Percentiles rank a stretch among this genome's conserved stretches.
Conservation (phyloP, 495 filamentous ascomycete genomes). For the Geoglossum glabrum region DNA sequence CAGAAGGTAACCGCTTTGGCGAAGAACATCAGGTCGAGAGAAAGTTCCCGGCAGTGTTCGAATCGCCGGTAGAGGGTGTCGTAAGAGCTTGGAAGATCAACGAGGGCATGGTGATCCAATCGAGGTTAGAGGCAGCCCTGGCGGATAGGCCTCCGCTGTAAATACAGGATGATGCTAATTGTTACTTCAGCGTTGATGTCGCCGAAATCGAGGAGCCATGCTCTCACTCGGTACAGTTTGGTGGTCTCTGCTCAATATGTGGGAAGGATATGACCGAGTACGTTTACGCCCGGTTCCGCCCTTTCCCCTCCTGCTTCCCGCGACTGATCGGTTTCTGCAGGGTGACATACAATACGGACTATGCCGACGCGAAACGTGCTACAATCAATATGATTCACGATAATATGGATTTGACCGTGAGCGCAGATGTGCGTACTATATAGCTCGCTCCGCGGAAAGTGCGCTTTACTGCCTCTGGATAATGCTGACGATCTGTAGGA, state of each 20-base stretch:
- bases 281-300: conserved; percentile 6
- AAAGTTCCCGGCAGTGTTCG: conserved; percentile 54
- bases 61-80: conserved; percentile 62
- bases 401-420: conserved; percentile 51
- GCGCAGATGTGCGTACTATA: conserved; percentile 16
- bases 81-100: conserved; percentile 55
- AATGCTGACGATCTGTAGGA: conserved; percentile 43
- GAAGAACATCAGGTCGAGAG: conserved; percentile 46
- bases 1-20: conserved; percentile 50
- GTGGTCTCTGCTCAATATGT: conserved; percentile 73
- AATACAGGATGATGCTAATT: conserved; percentile 18
- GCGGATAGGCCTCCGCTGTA: neutral
- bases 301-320: neutral
- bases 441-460: neutral
- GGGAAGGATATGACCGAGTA: conserved; percentile 93
- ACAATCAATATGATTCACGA: conserved; percentile 87
- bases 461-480: neutral
- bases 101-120: conserved; percentile 47
- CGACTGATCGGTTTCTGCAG: conserved; percentile 15
- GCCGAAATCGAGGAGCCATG: conserved; percentile 80
- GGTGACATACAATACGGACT: conserved; percentile 36
- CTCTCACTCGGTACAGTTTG: conserved; percentile 75
- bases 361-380: conserved; percentile 51
- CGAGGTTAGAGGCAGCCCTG: conserved; percentile 6
- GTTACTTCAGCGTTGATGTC: conserved; percentile 28